Evolutionary conservation across 1,284 basidiomycete genomes (phyloP).

Genomic region (Malassezia restricta): DNA sequence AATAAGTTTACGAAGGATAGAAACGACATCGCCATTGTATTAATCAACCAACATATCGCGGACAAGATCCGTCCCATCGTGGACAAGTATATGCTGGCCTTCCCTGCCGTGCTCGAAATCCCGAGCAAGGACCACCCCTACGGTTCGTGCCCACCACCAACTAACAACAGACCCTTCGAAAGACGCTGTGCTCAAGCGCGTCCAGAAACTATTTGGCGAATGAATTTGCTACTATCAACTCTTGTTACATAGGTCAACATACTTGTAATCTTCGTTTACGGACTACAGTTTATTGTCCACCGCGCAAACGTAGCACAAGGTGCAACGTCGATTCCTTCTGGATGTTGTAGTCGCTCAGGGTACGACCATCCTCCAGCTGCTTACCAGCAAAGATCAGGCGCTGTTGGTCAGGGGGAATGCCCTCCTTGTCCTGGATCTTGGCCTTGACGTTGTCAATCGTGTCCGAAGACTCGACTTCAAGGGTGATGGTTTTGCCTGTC

Average conservation of each 20-base stretch:
- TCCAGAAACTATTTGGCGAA: slow-evolving; percentile 56
- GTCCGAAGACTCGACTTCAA: slow-evolving; percentile 48
- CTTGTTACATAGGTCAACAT: background rate
- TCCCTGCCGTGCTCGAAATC: slow-evolving; percentile 92
- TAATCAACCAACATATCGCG: slow-evolving; percentile 47
- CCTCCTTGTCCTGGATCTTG: slow-evolving; percentile 45
- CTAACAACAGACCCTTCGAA: slow-evolving; percentile 69
- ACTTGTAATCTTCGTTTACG: background rate
- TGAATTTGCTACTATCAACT: background rate
- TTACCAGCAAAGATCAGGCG: slow-evolving; percentile 48
- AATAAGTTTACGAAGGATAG: slow-evolving; percentile 31
- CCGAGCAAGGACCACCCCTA: slow-evolving; percentile 65
- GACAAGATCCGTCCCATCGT: slow-evolving; percentile 92
- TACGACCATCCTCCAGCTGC: slow-evolving; percentile 49
- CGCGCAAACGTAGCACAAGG: slow-evolving; percentile 38
- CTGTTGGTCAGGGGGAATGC: slow-evolving; percentile 44
- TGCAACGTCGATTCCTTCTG: slow-evolving; percentile 43
- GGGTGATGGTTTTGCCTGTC: slow-evolving; percentile 47
- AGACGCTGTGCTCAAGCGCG: slow-evolving; percentile 90
- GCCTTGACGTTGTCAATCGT: slow-evolving; percentile 57
- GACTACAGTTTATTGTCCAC: slow-evolving; percentile 15
- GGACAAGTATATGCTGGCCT: slow-evolving; percentile 86
- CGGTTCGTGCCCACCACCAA: slow-evolving; percentile 24
- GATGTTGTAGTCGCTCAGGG: slow-evolving; percentile 49
- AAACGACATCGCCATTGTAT: slow-evolving; percentile 42